Evolutionary conservation across 768 basidiomycete species (phyloP).

Genomic region (Psilocybe tampanensis): DNA sequence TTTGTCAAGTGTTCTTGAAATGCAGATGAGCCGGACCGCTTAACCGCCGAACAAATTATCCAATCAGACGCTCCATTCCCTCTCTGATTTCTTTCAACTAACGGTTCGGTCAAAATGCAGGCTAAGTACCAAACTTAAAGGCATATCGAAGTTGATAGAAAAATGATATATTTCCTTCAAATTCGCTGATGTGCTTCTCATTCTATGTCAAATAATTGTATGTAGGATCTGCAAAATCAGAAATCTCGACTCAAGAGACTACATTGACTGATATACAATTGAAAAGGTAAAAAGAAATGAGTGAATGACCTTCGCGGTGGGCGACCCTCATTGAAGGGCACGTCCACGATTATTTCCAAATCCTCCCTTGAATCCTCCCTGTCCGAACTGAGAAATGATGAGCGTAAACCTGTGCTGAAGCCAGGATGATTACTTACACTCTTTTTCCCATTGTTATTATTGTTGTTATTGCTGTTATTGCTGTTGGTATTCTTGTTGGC

Average conservation of each 20-base stretch:
- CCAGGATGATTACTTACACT: too few species aligned
- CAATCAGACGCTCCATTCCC: too few species aligned
- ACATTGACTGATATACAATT: not conserved
- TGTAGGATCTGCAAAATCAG: too few species aligned
- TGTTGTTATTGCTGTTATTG: not conserved
- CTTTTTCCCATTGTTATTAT: not conserved
- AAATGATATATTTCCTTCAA: too few species aligned
- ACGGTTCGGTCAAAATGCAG: not conserved
- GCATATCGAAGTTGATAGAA: too few species aligned
- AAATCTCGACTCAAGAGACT: too few species aligned
- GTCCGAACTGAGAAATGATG: not conserved
- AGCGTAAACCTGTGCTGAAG: not conserved
- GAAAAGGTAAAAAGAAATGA: not conserved
- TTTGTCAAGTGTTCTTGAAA: not conserved
- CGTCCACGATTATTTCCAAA: constrained; percentile 7
- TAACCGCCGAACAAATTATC: not conserved
- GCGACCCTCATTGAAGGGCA: not conserved
- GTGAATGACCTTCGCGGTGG: not conserved
- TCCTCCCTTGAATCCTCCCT: not conserved
- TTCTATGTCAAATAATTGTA: too few species aligned
- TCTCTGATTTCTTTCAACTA: too few species aligned
- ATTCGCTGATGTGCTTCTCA: too few species aligned
- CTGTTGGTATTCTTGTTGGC: not conserved
- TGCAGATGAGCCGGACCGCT: not conserved
- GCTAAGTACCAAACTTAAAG: too few species aligned